Evolutionary conservation across 768 basidiomycete genomes (phyloP).

Genomic region (Collybiopsis confluens): DNA sequence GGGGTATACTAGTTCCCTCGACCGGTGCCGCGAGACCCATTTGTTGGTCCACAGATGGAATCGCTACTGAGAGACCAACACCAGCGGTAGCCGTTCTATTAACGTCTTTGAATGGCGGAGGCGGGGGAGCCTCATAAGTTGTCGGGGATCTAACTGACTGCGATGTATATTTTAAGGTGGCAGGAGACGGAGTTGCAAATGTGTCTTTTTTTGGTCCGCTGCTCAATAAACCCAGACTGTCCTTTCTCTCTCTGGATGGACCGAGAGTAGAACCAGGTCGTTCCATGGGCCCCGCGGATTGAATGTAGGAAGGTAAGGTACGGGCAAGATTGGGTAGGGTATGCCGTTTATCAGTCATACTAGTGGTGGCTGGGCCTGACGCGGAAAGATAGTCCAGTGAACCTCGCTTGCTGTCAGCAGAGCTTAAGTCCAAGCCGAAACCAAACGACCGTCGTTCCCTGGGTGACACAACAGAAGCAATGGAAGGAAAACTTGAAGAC

Average conservation of each 20-base stretch:
- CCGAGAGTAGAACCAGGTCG: neutral
- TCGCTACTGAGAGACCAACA: neutral
- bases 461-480: constrained; percentile 12
- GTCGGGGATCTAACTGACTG: constrained; percentile 44
- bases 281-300: constrained; percentile 3
- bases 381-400: neutral
- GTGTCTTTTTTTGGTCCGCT: constrained; percentile 3
- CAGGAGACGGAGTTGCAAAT: neutral
- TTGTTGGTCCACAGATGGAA: neutral
- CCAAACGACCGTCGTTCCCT: constrained; percentile 19
- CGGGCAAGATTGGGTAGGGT: neutral
- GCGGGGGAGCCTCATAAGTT: constrained; percentile 47
- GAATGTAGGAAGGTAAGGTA: neutral
- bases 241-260: constrained; percentile 2
- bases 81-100: neutral
- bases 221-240: neutral
- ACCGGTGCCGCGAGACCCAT: neutral
- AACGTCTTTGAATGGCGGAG: constrained; percentile 13
- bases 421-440: neutral
- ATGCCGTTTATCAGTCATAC: constrained; percentile 7
- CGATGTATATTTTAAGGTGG: constrained; percentile 20
- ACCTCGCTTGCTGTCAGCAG: neutral
- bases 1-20: constrained; percentile 23
- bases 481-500: constrained; percentile 6
- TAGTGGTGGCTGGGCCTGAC: constrained; percentile 1